Conservation (phyloP, 139 green algal genomes). For the Pycnococcus provasolii region DNA sequence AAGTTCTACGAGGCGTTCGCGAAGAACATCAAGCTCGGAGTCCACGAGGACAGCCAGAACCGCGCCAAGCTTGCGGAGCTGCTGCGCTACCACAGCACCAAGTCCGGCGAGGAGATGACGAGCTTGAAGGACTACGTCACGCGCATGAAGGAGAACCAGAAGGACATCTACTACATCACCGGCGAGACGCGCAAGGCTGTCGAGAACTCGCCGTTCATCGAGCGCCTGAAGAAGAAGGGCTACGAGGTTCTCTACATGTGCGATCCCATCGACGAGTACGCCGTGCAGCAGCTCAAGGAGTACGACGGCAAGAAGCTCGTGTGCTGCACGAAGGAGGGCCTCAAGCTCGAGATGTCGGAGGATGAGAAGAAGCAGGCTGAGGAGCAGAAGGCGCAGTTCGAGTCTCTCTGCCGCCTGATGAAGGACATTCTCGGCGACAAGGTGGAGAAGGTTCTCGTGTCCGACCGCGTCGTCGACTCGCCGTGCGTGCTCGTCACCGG, state of each 20-base stretch:
- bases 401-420: constrained; percentile 83
- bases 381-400: constrained; percentile 71
- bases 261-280: constrained; percentile 99
- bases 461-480: constrained; percentile 95
- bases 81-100: constrained; percentile 87
- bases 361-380: constrained; percentile 91
- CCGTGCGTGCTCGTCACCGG: constrained; percentile 98
- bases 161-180: constrained; percentile 99
- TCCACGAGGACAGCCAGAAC: constrained; percentile 94
- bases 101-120: constrained; percentile 94
- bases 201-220: constrained; percentile 97
- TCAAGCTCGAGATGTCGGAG: constrained; percentile 51
- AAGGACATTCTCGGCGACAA: constrained; percentile 98
- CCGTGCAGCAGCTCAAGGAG: constrained; percentile 99
- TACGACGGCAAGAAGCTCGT: constrained; percentile 99
- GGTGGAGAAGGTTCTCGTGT: constrained; percentile 85
- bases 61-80: constrained; percentile 94
- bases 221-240: constrained; percentile 91
- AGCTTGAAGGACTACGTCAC: constrained; percentile 99
- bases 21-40: constrained; percentile 99
- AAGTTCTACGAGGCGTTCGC: constrained; percentile 99
- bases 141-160: constrained; percentile 98
- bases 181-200: constrained; percentile 90
- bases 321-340: constrained; percentile 87
- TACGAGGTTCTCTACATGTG: constrained; percentile 99